phyloP scores from a whole-genome alignment of 2,329 filamentous ascomycete species.

The Nemania sp. region DNA sequence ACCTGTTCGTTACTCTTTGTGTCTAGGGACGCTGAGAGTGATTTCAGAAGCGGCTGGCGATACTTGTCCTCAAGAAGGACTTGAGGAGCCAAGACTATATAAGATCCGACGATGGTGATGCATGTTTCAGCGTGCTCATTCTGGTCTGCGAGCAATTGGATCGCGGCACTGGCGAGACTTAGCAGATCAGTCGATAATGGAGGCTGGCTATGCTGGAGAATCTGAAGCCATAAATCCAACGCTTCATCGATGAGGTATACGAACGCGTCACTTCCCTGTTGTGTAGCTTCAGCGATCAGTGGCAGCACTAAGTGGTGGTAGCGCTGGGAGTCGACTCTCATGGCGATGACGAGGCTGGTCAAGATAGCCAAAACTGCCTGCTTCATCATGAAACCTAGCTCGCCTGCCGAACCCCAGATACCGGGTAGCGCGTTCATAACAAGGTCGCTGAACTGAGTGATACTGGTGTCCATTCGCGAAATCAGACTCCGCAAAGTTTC shows the following conservation, averaged over 20 bases:
- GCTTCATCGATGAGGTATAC: conserved; percentile 90
- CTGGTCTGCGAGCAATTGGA: conserved; percentile 69
- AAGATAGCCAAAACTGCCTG: conserved; percentile 89
- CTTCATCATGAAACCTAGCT: conserved; percentile 88
- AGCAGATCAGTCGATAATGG: conserved; percentile 67
- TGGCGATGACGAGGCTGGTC: conserved; percentile 80
- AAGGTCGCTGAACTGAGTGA: conserved; percentile 71
- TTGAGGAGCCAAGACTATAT: conserved; percentile 71
- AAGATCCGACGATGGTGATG: conserved; percentile 69
- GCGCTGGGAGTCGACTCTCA: conserved; percentile 75
- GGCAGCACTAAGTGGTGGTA: conserved; percentile 84
- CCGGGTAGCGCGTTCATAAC: conserved; percentile 80
- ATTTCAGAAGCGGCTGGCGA: conserved; percentile 55
- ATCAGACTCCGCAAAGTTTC: conserved; percentile 85
- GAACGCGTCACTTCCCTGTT: conserved; percentile 74
- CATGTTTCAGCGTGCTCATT: conserved; percentile 66
- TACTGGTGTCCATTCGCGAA: conserved; percentile 76
- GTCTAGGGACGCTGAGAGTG: conserved; percentile 55
- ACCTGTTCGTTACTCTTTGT: conserved; percentile 62
- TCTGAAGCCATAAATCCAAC: conserved; percentile 82
- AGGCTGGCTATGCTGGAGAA: conserved; percentile 68
- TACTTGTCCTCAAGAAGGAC: conserved; percentile 63
- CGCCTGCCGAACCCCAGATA: conserved; percentile 81
- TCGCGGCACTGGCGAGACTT: conserved; percentile 62
- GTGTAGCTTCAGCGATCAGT: conserved; percentile 78